Evolutionary conservation across 2,329 filamentous ascomycete genomes (phyloP), one percentile per base, ranked within the genome.

Genomic region (Verticillium albo-atrum): DNA sequence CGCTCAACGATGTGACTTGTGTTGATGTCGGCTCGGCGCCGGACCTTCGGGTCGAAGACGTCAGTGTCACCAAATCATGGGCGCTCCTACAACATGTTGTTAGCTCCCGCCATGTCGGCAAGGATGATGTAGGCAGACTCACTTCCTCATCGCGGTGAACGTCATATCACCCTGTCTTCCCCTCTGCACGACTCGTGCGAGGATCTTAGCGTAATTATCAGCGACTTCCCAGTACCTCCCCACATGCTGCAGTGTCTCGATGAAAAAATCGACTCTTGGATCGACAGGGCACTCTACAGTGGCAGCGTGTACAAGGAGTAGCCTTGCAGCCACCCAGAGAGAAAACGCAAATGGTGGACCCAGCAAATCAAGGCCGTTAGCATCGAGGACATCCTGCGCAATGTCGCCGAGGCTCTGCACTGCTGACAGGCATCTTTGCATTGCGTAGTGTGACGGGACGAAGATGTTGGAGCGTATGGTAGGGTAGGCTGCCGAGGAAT

Each of bases 181-280:
- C 32, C 72, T 68, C 55, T 73, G 71, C 0, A 79, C 72, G 25
- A 77, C 70, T 10, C 77, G 68, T 3, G 70, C 70, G 2, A 79
- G 66, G 17, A 78, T 74, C 47, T 73, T 72, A 34, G 76, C 74
- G 55, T 79, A 79, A 30, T 72, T 74, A 27, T 71, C 73, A 2
- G 77, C 77, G 1, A 79, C 74, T 28, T 77, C 75, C 76, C 76
- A 79, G 58, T 77, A 74, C 54, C 75, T 71, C 0, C 76, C 77
- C 23, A 79, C 72, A 53, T 78, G 69, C 0, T 68, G 66, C 3
- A 79, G 66, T 1, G 76, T 77, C 27, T 76, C 74, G 52, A 79
- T 73, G 37, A 78, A 78, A 61, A 78, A 78, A 30, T 76, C 75
- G 50, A 79, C 74, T 56, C 73, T 71, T 0, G 72, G 66, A 26